Evolutionary conservation across 192 early-diverging fungal species (phyloP).

Genomic region (Cetraspora pellucida): DNA sequence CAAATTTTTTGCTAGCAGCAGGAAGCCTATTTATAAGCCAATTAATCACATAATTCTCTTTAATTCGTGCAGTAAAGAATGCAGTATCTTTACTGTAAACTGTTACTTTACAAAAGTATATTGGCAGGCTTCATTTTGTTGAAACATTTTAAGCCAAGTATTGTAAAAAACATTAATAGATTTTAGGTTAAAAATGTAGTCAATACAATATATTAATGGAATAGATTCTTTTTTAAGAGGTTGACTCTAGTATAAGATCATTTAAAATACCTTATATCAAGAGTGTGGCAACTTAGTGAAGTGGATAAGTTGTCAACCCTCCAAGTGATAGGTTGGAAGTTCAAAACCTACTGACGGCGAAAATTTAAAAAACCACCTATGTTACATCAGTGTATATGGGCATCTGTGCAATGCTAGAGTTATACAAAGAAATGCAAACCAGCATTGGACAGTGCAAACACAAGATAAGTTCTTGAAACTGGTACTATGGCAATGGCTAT

Average conservation of each 20-base stretch:
- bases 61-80: conserved; percentile 86
- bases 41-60: conserved; percentile 76
- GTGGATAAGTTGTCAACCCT: no score
- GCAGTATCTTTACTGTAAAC: conserved; percentile 72
- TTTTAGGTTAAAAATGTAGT: neutral
- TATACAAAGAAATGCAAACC: no score
- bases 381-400: no score
- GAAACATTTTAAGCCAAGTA: conserved; percentile 64
- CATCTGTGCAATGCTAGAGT: no score
- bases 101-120: conserved; percentile 61
- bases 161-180: neutral
- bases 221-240: neutral
- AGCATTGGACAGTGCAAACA: no score
- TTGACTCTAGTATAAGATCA: no score
- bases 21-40: conserved; percentile 94
- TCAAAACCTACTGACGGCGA: no score
- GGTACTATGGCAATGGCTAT: no score
- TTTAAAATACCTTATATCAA: conserved; percentile 66
- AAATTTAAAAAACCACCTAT: no score
- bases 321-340: no score
- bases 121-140: conserved; percentile 60
- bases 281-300: no score
- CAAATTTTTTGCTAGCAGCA: conserved; percentile 63
- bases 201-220: neutral
- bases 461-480: no score